phyloP scores from a whole-genome alignment of 495 filamentous ascomycete genomes.

The Penicillium chermesinum region DNA sequence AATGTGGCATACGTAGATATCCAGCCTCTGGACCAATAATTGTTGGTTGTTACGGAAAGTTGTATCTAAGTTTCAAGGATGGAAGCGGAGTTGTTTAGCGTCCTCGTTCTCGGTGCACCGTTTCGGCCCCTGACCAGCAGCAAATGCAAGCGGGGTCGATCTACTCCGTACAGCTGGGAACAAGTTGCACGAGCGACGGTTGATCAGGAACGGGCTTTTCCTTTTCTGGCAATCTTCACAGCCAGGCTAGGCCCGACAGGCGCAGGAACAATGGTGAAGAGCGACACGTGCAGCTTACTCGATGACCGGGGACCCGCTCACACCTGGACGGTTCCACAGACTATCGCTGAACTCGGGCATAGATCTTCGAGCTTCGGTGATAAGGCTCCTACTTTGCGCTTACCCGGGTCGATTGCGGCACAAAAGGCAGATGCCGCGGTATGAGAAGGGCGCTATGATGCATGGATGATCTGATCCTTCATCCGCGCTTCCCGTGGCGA shows the following conservation, averaged over 20 bases:
- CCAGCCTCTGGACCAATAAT: neutral
- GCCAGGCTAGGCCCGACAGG: neutral
- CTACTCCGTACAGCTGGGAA: no score
- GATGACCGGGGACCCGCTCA: neutral
- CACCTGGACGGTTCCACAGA: neutral
- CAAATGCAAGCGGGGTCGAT: no score
- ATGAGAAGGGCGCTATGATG: no score
- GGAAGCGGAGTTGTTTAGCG: no score
- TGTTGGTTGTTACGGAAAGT: neutral
- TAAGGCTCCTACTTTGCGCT: neutral
- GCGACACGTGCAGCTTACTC: neutral
- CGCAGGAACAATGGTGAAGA: neutral
- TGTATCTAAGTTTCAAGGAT: no score
- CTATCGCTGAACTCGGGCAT: neutral
- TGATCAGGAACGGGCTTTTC: no score
- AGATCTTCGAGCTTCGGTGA: neutral
- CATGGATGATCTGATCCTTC: no score
- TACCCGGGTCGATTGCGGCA: neutral
- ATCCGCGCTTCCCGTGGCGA: no score
- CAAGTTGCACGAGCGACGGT: no score
- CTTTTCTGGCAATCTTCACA: no score
- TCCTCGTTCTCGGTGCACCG: no score
- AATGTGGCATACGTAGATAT: neutral
- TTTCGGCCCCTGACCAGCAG: no score
- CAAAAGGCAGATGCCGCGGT: neutral